phyloP scores from a whole-genome alignment of 345 rosid genomes.

The Euphorbia peplus region DNA sequence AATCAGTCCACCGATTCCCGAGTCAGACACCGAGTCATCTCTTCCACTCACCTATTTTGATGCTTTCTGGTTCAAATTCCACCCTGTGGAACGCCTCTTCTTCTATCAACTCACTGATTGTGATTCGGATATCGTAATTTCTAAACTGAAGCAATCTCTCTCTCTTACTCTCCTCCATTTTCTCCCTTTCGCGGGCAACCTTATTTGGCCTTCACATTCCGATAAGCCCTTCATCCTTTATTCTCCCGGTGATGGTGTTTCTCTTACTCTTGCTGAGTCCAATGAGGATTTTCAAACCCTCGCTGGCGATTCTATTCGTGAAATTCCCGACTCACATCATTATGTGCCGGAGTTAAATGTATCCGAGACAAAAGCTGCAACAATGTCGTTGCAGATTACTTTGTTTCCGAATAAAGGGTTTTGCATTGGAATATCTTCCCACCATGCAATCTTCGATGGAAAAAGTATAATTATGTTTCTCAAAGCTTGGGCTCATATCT shows the following conservation, averaged over 20 bases:
- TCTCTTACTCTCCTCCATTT: slow-evolving; percentile 12
- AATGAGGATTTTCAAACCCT: neutral
- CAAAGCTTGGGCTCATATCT: slow-evolving; percentile 20
- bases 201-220: slow-evolving; percentile 12
- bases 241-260: slow-evolving; percentile 1
- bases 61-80: neutral
- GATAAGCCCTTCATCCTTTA: slow-evolving; percentile 12
- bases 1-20: slow-evolving; percentile 1
- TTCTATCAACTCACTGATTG: neutral
- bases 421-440: slow-evolving; percentile 11
- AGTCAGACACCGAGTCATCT: neutral
- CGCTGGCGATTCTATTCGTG: neutral
- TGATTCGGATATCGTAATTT: slow-evolving; percentile 1
- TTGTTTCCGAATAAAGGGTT: neutral
- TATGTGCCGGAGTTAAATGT: neutral
- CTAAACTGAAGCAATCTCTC: slow-evolving; percentile 14
- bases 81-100: slow-evolving; percentile 6
- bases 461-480: slow-evolving; percentile 4
- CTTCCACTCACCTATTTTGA: slow-evolving; percentile 9
- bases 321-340: neutral
- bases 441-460: slow-evolving; percentile 16
- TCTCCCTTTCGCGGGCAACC: slow-evolving; percentile 19
- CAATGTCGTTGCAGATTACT: neutral
- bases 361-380: neutral
- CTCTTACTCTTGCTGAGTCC: neutral